phyloP scores from a whole-genome alignment of 768 basidiomycete species.

The Rhizopogon sp. region DNA sequence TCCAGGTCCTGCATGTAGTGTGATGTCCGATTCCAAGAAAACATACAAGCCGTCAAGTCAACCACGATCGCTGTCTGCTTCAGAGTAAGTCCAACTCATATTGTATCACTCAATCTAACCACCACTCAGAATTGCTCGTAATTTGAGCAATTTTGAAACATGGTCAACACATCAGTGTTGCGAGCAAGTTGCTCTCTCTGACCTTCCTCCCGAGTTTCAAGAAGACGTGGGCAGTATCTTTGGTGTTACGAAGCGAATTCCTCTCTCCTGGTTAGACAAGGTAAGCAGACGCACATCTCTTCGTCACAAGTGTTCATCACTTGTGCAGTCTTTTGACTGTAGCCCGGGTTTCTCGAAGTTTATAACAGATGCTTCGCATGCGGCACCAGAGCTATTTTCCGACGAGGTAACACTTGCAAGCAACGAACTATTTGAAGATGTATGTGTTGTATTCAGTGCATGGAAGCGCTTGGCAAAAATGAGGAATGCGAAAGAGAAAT shows the following conservation, averaged over 20 bases:
- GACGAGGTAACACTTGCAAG: slow-evolving; percentile 13
- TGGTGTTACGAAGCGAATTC: slow-evolving; percentile 28
- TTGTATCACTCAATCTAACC: neutral
- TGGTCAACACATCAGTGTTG: slow-evolving; percentile 46
- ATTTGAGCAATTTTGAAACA: slow-evolving; percentile 42
- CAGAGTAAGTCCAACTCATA: slow-evolving; percentile 31
- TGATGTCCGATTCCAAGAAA: slow-evolving; percentile 6
- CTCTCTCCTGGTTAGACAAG: slow-evolving; percentile 38
- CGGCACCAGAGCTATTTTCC: slow-evolving; percentile 37
- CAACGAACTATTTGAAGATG: slow-evolving; percentile 29
- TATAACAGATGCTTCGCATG: slow-evolving; percentile 26
- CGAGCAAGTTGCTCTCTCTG: slow-evolving; percentile 43
- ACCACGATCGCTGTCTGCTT: slow-evolving; percentile 39
- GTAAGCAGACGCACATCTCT: slow-evolving; percentile 17
- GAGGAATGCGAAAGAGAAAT: slow-evolving; percentile 40
- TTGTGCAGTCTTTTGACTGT: neutral
- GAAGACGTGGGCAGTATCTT: slow-evolving; percentile 35
- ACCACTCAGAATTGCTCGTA: slow-evolving; percentile 41
- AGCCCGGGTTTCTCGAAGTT: slow-evolving; percentile 9
- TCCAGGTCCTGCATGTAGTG: too few relatives aligned
- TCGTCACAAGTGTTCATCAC: neutral
- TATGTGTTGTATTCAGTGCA: slow-evolving; percentile 36
- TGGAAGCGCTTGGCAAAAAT: slow-evolving; percentile 42
- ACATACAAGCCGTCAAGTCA: slow-evolving; percentile 13
- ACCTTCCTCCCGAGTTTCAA: slow-evolving; percentile 37